Evolutionary conservation across 176 grass and related monocot genomes (phyloP), one percentile per base, ranked within the genome.

Genomic region (Otatea glauca): DNA sequence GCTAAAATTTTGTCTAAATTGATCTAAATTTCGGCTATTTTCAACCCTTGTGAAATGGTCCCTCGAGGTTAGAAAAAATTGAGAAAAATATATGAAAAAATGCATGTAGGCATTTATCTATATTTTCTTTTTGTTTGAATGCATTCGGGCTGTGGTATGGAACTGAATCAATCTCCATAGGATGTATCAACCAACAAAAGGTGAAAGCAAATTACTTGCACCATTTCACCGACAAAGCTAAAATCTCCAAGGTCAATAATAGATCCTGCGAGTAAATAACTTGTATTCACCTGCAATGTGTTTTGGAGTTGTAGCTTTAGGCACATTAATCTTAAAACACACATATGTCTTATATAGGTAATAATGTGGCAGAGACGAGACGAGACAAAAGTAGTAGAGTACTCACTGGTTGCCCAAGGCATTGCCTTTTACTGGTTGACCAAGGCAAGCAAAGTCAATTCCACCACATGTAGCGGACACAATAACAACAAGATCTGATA

Each of bases 401-500:
- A 89, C 89, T 89, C 67, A 99, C 97, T 11, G 97, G 97, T 86
- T 99, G 97, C 74, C n/a, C n/a, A n/a, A n/a, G n/a, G n/a, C n/a
- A n/a, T n/a, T n/a, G n/a, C n/a, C n/a, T n/a, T n/a, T n/a, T n/a
- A n/a, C n/a, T n/a, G n/a, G n/a, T n/a, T n/a, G n/a, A n/a, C 97
- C 97, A 86, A 89, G 88, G 86, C 97, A 99, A 76, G 97, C 97
- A 91, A 99, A 99, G 81, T 93, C 92, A 73, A 99, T 99, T 68
- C 97, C 97, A 82, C 93, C 93, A 79, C 88, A 94, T 81, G 97
- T 91, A 63, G 97, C 97, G 13, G 93, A 99, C 13, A 99, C 97
- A 39, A 99, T 99, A 70, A 99, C 93, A 43, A 99, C 97, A 86
- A 99, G 97, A 81, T 99, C 97, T 83, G 97, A 99, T 88, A 99